Evolutionary conservation across 1,284 basidiomycete species (phyloP).

Genomic region (Salmacisia buchloeana): DNA sequence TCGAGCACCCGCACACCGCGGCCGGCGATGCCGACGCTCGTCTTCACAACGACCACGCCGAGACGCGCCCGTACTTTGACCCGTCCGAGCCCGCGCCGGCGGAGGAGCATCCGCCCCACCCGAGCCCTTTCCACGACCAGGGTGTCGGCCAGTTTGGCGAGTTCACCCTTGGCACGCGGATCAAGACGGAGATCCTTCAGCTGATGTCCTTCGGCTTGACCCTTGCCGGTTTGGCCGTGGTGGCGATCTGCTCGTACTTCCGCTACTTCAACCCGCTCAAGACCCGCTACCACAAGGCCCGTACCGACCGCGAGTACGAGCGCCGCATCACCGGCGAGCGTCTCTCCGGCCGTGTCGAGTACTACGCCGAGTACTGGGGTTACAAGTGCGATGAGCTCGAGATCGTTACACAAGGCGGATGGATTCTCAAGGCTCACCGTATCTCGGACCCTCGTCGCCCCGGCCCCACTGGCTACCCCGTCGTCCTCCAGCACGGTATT

Average conservation of each 20-base stretch:
- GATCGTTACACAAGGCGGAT: constrained; percentile 44
- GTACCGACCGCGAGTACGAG: constrained; percentile 46
- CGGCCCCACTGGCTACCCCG: constrained; percentile 41
- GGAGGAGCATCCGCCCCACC: constrained; percentile 6
- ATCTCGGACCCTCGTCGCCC: constrained; percentile 47
- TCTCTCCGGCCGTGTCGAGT: constrained; percentile 37
- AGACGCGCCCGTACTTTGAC: constrained; percentile 7
- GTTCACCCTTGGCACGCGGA: constrained; percentile 22
- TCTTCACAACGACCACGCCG: not conserved
- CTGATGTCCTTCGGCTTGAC: constrained; percentile 33
- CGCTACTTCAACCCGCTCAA: constrained; percentile 46
- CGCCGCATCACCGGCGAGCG: constrained; percentile 48
- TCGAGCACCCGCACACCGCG: constrained; percentile 9
- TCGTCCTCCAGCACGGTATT: constrained; percentile 49
- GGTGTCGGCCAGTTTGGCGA: constrained; percentile 42
- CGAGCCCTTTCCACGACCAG: constrained; percentile 41
- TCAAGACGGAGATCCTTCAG: constrained; percentile 40
- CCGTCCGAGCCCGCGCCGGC: not conserved
- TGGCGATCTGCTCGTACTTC: constrained; percentile 33
- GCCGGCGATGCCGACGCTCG: constrained; percentile 2
- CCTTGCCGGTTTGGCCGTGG: constrained; percentile 22
- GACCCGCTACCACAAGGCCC: constrained; percentile 32
- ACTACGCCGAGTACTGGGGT: constrained; percentile 51
- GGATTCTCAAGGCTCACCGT: constrained; percentile 49
- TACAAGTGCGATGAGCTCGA: constrained; percentile 51